These are phyloP conservation scores for Malassezia psittaci DNA, from an alignment of 1,284 basidiomycete genomes.

Conservation along the genomic window DNA sequence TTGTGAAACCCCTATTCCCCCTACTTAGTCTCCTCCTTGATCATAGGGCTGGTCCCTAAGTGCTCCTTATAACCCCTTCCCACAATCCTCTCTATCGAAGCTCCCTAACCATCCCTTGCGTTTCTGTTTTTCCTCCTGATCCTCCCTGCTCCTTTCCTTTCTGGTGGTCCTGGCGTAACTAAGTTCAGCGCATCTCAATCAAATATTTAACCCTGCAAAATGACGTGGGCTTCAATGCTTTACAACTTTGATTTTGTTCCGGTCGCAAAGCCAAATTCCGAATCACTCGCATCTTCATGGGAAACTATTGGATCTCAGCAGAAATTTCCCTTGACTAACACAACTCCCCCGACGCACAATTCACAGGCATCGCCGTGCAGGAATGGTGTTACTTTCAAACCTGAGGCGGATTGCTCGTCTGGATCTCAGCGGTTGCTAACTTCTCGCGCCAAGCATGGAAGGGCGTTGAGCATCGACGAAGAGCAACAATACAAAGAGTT, in stretches of 20 bases:
- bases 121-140: neutral
- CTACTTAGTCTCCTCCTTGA: neutral
- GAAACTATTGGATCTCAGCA: neutral
- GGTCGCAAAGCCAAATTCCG: neutral
- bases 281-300: neutral
- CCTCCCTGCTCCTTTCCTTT: neutral
- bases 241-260: slow-evolving; percentile 3
- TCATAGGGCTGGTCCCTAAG: neutral
- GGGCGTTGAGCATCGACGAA: too few species aligned
- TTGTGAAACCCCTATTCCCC: neutral
- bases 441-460: too few species aligned
- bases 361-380: too few species aligned
- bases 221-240: slow-evolving; percentile 1
- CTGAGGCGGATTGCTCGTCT: too few species aligned
- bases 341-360: too few species aligned
- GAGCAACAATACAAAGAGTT: too few species aligned
- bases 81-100: neutral
- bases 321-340: too few species aligned
- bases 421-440: too few species aligned
- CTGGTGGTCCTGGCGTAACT: neutral
- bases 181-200: too few species aligned
- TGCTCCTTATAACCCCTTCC: too few species aligned
- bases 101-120: neutral
- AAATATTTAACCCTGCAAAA: neutral
- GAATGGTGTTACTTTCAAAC: too few species aligned